Base-by-base conservation (phyloP, 192 early-diverging fungal genomes). In the Obelidium mucronatum region DNA sequence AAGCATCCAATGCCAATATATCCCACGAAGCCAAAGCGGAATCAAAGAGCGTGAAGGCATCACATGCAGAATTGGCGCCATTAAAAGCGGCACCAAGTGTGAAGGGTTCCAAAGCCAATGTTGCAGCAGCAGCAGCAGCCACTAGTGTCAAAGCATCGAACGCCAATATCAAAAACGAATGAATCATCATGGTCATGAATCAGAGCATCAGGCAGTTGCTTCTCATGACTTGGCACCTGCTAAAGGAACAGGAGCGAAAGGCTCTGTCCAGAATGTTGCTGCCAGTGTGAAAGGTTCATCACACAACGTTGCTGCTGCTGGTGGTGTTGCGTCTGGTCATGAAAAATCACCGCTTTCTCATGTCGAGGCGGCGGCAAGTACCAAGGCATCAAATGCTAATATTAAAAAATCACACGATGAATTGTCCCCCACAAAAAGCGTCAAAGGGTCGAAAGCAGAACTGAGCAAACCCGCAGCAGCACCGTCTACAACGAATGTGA, bases 101-200 rank as follows among this genome's bases (percentile, higher is more conserved):
- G 67, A 69, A 69, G 52, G 67, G 44, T 28, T 69, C 67, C 5
- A 42, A 28, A 13, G 67, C 48, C n/a, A 52, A 69, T 69, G 44
- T 69, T n/a, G n/a, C n/a, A n/a, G n/a, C n/a, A n/a, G n/a, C n/a
- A n/a, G n/a, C n/a, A 13, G 48, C 17, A 6, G 58, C 17, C 28
- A 28, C 58, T 26, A 60, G 30, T 36, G 28, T 65, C 33, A 65
- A 65, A 36, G 63, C 35, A 26, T 65, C 63, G 17, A 40, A 39
- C 11, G 63, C 63, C 5, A 65, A 65, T 36, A 17, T 65, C 4
- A n/a, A 60, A 60, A 60, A 60, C 58, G 30, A n/a, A 22, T 28
- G 11, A 15, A 60, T 60, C 6, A 11, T 28, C 11, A 60, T 24
- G 58, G 8, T 11, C 8, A 8, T 22, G 11, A 11, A 22, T 22